Percentiles rank a stretch among this genome's conserved stretches.
Evolutionary conservation across 805 yeast genomes (phyloP).

Genomic region (Cyberlindnera nakhonratchasimensis): DNA sequence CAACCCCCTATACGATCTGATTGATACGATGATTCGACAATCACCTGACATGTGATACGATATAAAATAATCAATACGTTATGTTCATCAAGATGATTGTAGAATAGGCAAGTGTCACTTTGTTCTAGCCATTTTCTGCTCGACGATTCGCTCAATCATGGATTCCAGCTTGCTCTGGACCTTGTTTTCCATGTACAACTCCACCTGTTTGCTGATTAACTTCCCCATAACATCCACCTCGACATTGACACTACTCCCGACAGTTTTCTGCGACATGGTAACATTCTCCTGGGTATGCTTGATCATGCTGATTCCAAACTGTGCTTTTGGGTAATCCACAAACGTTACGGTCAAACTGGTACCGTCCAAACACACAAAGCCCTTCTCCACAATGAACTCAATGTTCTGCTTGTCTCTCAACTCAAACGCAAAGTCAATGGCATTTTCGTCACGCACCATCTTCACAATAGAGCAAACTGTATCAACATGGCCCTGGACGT

Average conservation of each 20-base stretch:
- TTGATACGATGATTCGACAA: too few species aligned
- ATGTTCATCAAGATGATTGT: background rate
- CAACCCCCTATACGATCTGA: too few species aligned
- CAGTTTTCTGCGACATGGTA: constrained; percentile 57
- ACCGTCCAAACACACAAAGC: constrained; percentile 91
- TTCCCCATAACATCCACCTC: constrained; percentile 97
- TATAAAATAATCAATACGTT: too few species aligned
- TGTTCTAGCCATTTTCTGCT: constrained; percentile 36
- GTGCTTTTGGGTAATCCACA: constrained; percentile 55
- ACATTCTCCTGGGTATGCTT: constrained; percentile 86
- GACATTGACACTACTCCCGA: constrained; percentile 72
- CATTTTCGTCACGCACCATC: constrained; percentile 57
- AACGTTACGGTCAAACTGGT: constrained; percentile 83
- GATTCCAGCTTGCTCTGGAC: constrained; percentile 28
- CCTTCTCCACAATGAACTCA: constrained; percentile 88
- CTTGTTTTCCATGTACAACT: constrained; percentile 37
- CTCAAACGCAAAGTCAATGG: constrained; percentile 71
- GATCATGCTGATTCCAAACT: constrained; percentile 86
- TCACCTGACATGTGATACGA: too few species aligned
- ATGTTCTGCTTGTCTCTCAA: constrained; percentile 57
- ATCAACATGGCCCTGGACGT: constrained; percentile 97
- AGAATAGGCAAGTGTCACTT: too few species aligned
- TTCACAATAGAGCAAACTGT: constrained; percentile 41
- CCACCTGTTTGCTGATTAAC: constrained; percentile 82
- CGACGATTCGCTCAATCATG: constrained; percentile 34